Base-by-base conservation (phyloP, 768 basidiomycete genomes). In the Lactifluus rugatus region DNA sequence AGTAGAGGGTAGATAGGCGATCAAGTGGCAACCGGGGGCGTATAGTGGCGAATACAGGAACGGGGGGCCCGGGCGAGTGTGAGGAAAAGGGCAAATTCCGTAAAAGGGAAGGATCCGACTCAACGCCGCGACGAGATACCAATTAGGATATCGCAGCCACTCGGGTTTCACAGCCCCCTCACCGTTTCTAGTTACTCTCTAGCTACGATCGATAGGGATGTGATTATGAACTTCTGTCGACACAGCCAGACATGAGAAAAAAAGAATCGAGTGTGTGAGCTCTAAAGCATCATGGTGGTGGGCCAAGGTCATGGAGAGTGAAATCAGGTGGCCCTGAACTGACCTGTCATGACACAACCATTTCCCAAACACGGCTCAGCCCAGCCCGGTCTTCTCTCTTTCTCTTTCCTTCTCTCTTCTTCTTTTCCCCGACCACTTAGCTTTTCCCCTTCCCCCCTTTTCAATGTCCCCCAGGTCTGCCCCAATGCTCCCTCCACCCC, bases 71-170 rank as follows among this genome's bases (percentile, higher is more conserved):
- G 56, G 44, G 44, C 4, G 37, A 46, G 42, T 17, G 49, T 36
- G 23, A 57, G 26, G 67, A 59, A 59, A 56, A 13, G 34, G 32
- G 47, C 2, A 23, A 23, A 23, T 46, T 44, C 67, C 62, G 52
- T 62, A 68, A 61, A 54, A 61, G 68, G 64, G 58, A 67, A 64
- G 62, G 60, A 58, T 56, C 62, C 59, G 60, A 61, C 60, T 69
- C 66, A 68, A 67, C 64, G 67, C 67, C 67, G 66, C 65, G 65
- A 61, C 63, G 66, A 45, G 28, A 17, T 31, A 58, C 50, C 25
- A 58, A 61, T 42, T 44, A 37, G 60, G 52, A 34, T 47, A 54
- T 57, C 10, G 52, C 58, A 55, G 47, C 61, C 57, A 53, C 53
- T 14, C 41, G 41, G 25, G 48, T 23, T 49, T 54, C 53, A 55